phyloP scores from a whole-genome alignment of 2,329 filamentous ascomycete genomes.

The Beauveria scarabaeidicola region DNA sequence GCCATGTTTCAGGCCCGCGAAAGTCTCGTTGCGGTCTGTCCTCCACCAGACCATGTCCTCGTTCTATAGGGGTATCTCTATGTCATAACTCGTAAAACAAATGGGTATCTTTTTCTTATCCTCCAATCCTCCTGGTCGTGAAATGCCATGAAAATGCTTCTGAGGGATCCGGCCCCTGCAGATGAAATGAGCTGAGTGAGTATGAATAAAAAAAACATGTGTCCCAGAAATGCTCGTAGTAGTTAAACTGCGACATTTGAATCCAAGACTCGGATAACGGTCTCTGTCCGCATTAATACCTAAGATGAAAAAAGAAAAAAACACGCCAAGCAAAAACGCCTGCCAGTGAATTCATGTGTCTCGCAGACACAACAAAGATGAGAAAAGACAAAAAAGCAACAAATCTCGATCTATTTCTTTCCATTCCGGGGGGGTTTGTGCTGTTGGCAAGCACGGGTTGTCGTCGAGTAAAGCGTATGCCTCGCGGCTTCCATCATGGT shows the following conservation, averaged over 20 bases:
- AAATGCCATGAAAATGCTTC: not conserved
- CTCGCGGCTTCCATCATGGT: slow-evolving; percentile 2
- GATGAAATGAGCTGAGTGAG: slow-evolving; percentile 3
- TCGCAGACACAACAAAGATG: not conserved
- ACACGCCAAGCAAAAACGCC: slow-evolving; percentile 8
- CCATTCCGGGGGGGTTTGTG: not conserved
- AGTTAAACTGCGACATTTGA: slow-evolving; percentile 12
- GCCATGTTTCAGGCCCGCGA: slow-evolving; percentile 9
- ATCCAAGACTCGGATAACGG: slow-evolving; percentile 9
- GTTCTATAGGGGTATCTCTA: slow-evolving; percentile 10
- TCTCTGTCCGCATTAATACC: slow-evolving; percentile 13
- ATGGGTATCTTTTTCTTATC: slow-evolving; percentile 7
- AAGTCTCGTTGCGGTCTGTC: slow-evolving; percentile 9
- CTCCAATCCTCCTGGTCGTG: slow-evolving; percentile 1
- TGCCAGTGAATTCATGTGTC: slow-evolving; percentile 7
- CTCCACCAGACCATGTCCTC: slow-evolving; percentile 6
- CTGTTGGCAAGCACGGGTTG: not conserved
- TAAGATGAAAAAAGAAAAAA: slow-evolving; percentile 6
- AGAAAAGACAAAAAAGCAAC: slow-evolving; percentile 2
- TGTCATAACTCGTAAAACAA: slow-evolving; percentile 8
- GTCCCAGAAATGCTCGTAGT: slow-evolving; percentile 11
- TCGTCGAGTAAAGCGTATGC: not conserved
- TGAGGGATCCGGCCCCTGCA: slow-evolving; percentile 7
- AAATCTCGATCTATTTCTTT: slow-evolving; percentile 11
- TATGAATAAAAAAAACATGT: not conserved